phyloP scores from a whole-genome alignment of 1,284 basidiomycete genomes.

The Boletus semigastroideus region DNA sequence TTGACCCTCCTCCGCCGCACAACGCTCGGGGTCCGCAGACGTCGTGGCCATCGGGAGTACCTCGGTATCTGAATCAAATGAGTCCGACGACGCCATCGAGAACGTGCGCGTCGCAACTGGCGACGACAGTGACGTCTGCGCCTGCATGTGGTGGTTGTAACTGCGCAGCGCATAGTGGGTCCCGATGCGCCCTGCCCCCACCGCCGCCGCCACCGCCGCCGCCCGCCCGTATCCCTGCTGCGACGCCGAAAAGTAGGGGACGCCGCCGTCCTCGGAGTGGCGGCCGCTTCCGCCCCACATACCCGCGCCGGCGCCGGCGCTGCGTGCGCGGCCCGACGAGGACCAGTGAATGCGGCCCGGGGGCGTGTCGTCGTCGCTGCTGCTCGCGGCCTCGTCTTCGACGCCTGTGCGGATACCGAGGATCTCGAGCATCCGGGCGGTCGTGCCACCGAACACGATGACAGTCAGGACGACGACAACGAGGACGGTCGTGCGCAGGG shows the following conservation, averaged over 20 bases:
- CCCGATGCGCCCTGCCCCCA: conserved; percentile 43
- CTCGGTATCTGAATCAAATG: conserved; percentile 77
- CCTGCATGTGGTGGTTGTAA: conserved; percentile 62
- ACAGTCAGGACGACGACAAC: conserved; percentile 96
- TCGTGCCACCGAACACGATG: conserved; percentile 94
- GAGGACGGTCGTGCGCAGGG: conserved; percentile 90
- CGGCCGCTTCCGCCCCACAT: conserved; percentile 35
- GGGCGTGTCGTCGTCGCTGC: conserved; percentile 69
- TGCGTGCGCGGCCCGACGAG: conserved; percentile 28
- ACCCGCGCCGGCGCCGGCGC: conserved; percentile 7
- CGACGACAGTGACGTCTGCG: conserved; percentile 31
- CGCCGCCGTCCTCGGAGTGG: conserved; percentile 43
- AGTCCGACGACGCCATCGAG: conserved; percentile 65
- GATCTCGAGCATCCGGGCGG: conserved; percentile 94
- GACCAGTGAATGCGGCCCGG: conserved; percentile 20
- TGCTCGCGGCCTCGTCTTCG: conserved; percentile 84
- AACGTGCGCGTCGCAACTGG: conserved; percentile 42
- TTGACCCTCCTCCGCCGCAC: background rate
- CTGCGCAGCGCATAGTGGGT: conserved; percentile 47
- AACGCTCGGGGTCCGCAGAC: conserved; percentile 18
- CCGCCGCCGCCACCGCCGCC: too few species aligned
- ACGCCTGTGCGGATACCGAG: conserved; percentile 96
- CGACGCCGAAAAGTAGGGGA: conserved; percentile 37
- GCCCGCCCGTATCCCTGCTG: conserved; percentile 37
- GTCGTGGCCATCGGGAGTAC: conserved; percentile 73